phyloP scores from a whole-genome alignment of 2,329 filamentous ascomycete genomes.

The Fusarium agapanthi region DNA sequence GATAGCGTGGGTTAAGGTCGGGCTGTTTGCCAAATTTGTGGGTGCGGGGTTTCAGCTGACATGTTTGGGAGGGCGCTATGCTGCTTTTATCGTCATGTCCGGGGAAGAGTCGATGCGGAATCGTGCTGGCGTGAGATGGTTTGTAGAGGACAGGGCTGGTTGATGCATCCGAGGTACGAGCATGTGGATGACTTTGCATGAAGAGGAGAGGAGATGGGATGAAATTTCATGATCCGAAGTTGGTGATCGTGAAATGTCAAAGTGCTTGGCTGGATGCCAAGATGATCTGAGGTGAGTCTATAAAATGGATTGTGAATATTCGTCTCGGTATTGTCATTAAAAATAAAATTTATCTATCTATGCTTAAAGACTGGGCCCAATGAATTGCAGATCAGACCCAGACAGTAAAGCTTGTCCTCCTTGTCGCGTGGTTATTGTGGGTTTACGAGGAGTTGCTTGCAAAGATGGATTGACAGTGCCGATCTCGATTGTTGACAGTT shows the following conservation, averaged over 20 bases:
- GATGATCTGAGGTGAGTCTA: not conserved
- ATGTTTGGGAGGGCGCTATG: not conserved
- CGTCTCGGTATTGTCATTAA: not conserved
- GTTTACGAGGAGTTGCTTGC: not conserved
- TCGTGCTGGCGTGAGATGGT: not conserved
- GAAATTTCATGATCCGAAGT: not conserved
- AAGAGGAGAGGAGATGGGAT: not conserved
- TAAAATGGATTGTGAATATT: no score
- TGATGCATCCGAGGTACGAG: not conserved
- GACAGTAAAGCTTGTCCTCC: accelerated
- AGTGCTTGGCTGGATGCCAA: accelerated
- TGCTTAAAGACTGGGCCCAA: not conserved
- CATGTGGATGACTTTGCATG: not conserved
- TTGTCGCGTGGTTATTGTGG: not conserved
- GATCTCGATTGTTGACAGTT: not conserved
- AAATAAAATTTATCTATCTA: not conserved
- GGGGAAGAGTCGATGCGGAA: not conserved
- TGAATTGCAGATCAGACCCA: no score
- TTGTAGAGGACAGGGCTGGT: not conserved
- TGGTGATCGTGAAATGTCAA: no score
- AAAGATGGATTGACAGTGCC: not conserved
- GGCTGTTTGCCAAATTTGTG: not conserved
- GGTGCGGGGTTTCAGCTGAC: constrained; percentile 11
- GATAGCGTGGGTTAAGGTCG: not conserved
- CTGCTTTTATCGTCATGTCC: not conserved